These are phyloP conservation scores for Agaricus blazei DNA, from an alignment of 768 basidiomycete genomes.

Conservation along the genomic window DNA sequence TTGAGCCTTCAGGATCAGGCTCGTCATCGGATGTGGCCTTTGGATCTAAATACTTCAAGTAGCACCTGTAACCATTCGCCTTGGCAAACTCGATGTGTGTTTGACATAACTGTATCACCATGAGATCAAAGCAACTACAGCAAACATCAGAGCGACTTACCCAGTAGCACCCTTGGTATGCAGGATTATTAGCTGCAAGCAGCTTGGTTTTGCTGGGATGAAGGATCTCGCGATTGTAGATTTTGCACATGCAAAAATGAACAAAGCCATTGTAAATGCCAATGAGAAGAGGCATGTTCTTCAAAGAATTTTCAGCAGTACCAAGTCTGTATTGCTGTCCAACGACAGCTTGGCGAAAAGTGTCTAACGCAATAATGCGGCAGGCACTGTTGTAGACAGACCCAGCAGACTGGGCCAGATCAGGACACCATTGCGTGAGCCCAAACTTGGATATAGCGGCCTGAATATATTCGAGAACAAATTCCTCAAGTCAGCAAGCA, in stretches of 20 bases:
- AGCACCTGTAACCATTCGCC: no score
- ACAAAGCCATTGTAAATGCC: conserved; percentile 15
- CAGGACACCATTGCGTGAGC: conserved; percentile 10
- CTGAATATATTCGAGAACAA: conserved; percentile 12
- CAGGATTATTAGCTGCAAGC: no score
- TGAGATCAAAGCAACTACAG: no score
- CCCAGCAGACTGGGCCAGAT: conserved; percentile 11
- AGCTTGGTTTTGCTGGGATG: no score
- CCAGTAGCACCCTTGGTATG: no score
- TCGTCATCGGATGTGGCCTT: no score
- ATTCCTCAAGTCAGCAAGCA: conserved; percentile 9
- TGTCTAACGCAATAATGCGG: conserved; percentile 10
- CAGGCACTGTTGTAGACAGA: conserved; percentile 15
- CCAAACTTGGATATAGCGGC: conserved; percentile 3
- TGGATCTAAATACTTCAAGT: no score
- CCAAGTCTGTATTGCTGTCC: background rate
- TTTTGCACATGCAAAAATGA: background rate
- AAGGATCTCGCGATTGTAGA: background rate
- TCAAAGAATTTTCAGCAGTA: background rate
- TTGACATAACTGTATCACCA: no score
- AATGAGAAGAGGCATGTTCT: background rate
- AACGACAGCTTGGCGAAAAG: conserved; percentile 1
- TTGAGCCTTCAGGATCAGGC: no score
- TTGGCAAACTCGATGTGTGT: no score
- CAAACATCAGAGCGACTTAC: no score